phyloP scores from a whole-genome alignment of 306 rosid species.

The Delonix regia region DNA sequence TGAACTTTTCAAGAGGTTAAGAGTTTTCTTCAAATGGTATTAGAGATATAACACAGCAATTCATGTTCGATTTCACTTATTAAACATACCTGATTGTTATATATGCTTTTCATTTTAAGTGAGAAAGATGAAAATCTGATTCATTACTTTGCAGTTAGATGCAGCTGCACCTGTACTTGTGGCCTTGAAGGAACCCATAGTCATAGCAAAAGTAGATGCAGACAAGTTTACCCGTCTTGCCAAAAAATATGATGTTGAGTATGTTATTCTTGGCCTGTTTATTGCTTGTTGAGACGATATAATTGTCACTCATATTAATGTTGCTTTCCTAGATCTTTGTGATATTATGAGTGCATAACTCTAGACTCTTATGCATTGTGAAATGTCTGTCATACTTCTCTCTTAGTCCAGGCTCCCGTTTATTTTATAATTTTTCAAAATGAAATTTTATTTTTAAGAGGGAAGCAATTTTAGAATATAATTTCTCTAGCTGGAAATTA shows the following conservation, averaged over 20 bases:
- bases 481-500: background rate
- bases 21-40: background rate
- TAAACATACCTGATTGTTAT: background rate
- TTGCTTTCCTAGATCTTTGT: slow-evolving; percentile 2
- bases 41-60: background rate
- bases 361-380: background rate
- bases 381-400: background rate
- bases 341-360: background rate
- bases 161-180: slow-evolving; percentile 68
- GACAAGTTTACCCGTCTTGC: slow-evolving; percentile 62
- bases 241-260: slow-evolving; percentile 57
- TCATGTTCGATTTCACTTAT: background rate
- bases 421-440: background rate
- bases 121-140: background rate
- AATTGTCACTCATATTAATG: background rate
- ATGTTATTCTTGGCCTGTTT: slow-evolving; percentile 29
- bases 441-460: background rate
- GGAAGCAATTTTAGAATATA: background rate
- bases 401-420: background rate
- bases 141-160: slow-evolving; percentile 56
- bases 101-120: background rate
- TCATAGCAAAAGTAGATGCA: slow-evolving; percentile 66
- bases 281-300: slow-evolving; percentile 3
- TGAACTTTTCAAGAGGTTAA: background rate
- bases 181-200: slow-evolving; percentile 57